These are phyloP conservation scores for Malus hybrid DNA, from an alignment of 331 rosid genomes.

Conservation along the genomic window DNA sequence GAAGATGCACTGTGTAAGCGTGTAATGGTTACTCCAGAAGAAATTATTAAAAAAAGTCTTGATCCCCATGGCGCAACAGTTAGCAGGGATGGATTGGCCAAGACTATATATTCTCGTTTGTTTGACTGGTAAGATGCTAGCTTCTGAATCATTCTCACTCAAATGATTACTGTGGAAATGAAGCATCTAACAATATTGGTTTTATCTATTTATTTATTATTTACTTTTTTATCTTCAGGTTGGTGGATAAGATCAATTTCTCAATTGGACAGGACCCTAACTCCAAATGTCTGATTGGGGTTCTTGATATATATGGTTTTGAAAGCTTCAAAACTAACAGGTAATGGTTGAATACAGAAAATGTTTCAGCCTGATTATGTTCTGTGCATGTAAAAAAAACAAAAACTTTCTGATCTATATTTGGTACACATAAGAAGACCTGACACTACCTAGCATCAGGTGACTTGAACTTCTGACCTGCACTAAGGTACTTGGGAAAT, in stretches of 20 bases:
- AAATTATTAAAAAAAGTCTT: slow-evolving; percentile 69
- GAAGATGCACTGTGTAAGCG: slow-evolving; percentile 79
- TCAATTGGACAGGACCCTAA: slow-evolving; percentile 80
- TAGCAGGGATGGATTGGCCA: slow-evolving; percentile 90
- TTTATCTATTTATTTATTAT: background rate
- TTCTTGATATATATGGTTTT: slow-evolving; percentile 92
- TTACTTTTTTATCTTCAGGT: slow-evolving; percentile 45
- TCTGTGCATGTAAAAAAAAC: background rate
- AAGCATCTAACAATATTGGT: background rate
- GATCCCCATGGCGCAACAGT: slow-evolving; percentile 69
- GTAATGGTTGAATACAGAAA: slow-evolving; percentile 24
- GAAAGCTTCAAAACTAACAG: slow-evolving; percentile 78
- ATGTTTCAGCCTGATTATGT: background rate
- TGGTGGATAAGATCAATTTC: slow-evolving; percentile 74
- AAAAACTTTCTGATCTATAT: background rate
- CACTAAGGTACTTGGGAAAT: background rate
- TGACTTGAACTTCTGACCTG: background rate
- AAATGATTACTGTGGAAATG: background rate
- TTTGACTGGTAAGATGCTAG: slow-evolving; percentile 59
- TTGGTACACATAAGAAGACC: background rate
- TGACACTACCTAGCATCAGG: background rate
- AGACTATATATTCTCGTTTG: slow-evolving; percentile 74
- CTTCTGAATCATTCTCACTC: background rate
- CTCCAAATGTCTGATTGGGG: slow-evolving; percentile 70
- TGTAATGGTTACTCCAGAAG: slow-evolving; percentile 85